Evolutionary conservation across 495 filamentous ascomycete species (phyloP).

Genomic region (Arthonia radiata): DNA sequence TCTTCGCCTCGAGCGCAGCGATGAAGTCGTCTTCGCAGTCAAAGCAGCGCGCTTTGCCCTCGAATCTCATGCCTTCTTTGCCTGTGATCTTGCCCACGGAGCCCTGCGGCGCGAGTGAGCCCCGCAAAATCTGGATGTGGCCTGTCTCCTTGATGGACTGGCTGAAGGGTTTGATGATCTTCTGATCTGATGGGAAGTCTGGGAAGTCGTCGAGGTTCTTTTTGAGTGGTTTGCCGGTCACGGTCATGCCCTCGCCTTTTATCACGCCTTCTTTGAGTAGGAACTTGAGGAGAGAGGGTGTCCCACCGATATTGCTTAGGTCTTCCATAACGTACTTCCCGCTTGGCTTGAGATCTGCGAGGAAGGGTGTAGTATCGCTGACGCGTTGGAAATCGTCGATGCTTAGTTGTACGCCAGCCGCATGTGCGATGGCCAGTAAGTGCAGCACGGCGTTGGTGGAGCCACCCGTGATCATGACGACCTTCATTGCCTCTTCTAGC

Average conservation of each 20-base stretch:
- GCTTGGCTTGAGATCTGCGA: conserved; percentile 90
- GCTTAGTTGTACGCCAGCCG: conserved; percentile 76
- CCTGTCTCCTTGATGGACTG: conserved; percentile 86
- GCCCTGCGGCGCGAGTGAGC: conserved; percentile 71
- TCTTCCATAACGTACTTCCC: conserved; percentile 96
- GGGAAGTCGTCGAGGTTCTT: conserved; percentile 63
- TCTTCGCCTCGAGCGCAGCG: conserved; percentile 45
- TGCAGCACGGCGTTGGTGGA: conserved; percentile 95
- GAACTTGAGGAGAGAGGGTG: conserved; percentile 72
- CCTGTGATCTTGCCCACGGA: conserved; percentile 96
- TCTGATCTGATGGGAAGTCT: conserved; percentile 60
- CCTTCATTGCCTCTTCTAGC: conserved; percentile 89
- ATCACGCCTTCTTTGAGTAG: conserved; percentile 76
- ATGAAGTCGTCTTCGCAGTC: conserved; percentile 68
- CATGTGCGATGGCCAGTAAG: conserved; percentile 85
- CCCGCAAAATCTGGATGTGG: conserved; percentile 91
- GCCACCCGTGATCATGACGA: conserved; percentile 85
- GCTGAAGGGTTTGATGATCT: conserved; percentile 73
- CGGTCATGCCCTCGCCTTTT: conserved; percentile 68
- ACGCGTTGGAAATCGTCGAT: conserved; percentile 96
- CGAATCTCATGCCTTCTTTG: conserved; percentile 81
- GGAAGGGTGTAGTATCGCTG: conserved; percentile 72
- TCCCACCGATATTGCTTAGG: conserved; percentile 72
- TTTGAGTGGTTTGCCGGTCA: conserved; percentile 81
- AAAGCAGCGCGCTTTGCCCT: conserved; percentile 68